A percentile compares a stretch with the other conserved stretches of the same genome.
These are phyloP conservation scores for Tylopilus sp. DNA, from an alignment of 768 basidiomycete genomes.

Conservation along the genomic window DNA sequence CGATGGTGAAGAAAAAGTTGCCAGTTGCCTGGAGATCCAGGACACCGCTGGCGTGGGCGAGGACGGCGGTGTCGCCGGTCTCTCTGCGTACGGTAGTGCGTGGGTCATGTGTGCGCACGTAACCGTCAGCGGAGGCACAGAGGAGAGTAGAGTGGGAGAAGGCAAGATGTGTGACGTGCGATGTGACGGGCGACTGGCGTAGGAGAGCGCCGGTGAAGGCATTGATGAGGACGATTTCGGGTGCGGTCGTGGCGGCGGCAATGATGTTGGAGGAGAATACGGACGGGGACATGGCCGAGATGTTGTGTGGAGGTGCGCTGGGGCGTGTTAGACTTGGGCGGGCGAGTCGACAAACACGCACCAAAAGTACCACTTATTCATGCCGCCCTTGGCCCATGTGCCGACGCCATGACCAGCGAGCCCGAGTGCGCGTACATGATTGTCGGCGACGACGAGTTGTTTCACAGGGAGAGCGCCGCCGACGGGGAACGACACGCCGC, in stretches of 20 bases:
- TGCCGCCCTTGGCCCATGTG: conserved; percentile 80
- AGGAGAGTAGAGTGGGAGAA: conserved; percentile 62
- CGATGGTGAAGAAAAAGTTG: conserved; percentile 82
- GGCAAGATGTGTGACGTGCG: conserved; percentile 61
- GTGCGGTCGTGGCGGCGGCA: conserved; percentile 54
- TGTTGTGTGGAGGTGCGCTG: conserved; percentile 30
- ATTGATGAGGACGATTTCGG: conserved; percentile 70
- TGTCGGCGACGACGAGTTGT: conserved; percentile 75
- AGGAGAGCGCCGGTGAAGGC: conserved; percentile 65
- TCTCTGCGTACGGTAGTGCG: conserved; percentile 55
- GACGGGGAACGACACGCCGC: conserved; percentile 72
- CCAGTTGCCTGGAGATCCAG: conserved; percentile 78
- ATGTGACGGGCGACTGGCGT: conserved; percentile 53
- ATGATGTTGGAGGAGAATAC: conserved; percentile 50
- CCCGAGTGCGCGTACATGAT: conserved; percentile 66
- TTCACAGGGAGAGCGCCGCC: conserved; percentile 67
- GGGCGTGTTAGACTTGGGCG: conserved; percentile 14
- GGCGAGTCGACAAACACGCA: conserved; percentile 31
- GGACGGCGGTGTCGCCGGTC: conserved; percentile 52
- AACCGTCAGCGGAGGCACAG: conserved; percentile 72
- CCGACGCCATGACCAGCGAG: conserved; percentile 64
- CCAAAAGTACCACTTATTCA: conserved; percentile 81
- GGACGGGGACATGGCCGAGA: conserved; percentile 45
- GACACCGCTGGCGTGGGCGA: conserved; percentile 79
- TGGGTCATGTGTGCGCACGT: conserved; percentile 65